A percentile compares a stretch with the other conserved stretches of the same genome.
Conservation (phyloP, 305 asterid species). For the Ruellia speciosa region DNA sequence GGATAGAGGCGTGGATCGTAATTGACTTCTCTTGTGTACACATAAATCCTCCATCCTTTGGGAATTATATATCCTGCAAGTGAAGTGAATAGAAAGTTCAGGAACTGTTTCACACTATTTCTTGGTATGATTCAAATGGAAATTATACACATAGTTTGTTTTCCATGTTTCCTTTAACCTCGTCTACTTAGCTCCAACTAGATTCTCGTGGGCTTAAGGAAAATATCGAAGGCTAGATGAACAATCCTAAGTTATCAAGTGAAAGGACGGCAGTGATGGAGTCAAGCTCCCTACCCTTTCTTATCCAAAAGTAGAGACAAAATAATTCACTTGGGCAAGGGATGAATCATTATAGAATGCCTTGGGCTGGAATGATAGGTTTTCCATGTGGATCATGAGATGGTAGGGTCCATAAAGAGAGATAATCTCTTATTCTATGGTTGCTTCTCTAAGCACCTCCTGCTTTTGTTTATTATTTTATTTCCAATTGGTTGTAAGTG, state of each 20-base stretch:
- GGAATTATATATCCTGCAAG: constrained; percentile 77
- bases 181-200: too few species aligned
- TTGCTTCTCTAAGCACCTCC: constrained; percentile 27
- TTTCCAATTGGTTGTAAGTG: constrained; percentile 20
- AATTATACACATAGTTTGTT: too few species aligned
- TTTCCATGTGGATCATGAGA: constrained; percentile 88
- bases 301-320: constrained; percentile 35
- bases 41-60: constrained; percentile 95
- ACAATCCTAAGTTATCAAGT: constrained; percentile 22
- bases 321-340: constrained; percentile 45
- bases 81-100: constrained; percentile 19
- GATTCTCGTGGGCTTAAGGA: constrained; percentile 1
- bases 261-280: constrained; percentile 23
- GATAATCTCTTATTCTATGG: constrained; percentile 40
- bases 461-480: constrained; percentile 24
- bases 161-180: too few species aligned
- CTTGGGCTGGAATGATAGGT: constrained; percentile 73
- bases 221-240: too few species aligned
- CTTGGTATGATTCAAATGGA: too few species aligned
- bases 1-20: constrained; percentile 79
- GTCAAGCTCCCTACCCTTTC: constrained; percentile 29
- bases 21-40: constrained; percentile 92
- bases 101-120: neutral
- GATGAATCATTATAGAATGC: constrained; percentile 66
- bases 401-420: constrained; percentile 74